phyloP scores from a whole-genome alignment of 2,329 filamentous ascomycete species.

The Grosmannia penicillata region DNA sequence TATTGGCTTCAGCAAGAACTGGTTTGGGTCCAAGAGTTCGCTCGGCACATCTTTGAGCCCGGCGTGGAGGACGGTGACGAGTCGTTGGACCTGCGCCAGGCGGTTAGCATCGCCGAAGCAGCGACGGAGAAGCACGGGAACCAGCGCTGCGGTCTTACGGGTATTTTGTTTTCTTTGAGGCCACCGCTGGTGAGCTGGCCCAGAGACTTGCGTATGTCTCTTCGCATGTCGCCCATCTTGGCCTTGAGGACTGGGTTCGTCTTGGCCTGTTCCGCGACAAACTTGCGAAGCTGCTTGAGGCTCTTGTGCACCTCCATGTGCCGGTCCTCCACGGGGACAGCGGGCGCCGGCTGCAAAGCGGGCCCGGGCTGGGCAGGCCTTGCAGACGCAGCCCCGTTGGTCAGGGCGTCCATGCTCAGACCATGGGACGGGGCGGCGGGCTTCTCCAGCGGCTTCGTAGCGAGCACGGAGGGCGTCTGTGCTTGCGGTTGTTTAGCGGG shows the following conservation, averaged over 20 bases:
- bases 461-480: neutral
- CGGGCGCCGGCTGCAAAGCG: neutral
- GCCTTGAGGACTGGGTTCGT: constrained; percentile 44
- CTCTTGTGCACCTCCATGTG: constrained; percentile 48
- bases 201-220: constrained; percentile 55
- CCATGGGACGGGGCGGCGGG: no score
- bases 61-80: constrained; percentile 35
- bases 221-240: constrained; percentile 55
- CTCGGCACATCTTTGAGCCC: constrained; percentile 34
- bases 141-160: no score
- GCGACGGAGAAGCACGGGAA: no score
- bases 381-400: neutral
- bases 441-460: neutral
- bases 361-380: neutral
- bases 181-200: constrained; percentile 54
- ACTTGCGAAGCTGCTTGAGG: constrained; percentile 41
- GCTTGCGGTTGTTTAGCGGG: neutral
- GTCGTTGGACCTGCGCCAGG: constrained; percentile 28
- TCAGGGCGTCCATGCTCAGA: no score
- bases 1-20: constrained; percentile 29
- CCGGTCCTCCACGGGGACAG: constrained; percentile 19
- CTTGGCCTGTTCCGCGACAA: constrained; percentile 37
- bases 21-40: constrained; percentile 32
- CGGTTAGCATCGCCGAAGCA: no score
- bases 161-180: constrained; percentile 21